A percentile compares a stretch with the other conserved stretches of the same genome.
Conservation (phyloP, 179 eudicot species). For the Beta macrorhiza region DNA sequence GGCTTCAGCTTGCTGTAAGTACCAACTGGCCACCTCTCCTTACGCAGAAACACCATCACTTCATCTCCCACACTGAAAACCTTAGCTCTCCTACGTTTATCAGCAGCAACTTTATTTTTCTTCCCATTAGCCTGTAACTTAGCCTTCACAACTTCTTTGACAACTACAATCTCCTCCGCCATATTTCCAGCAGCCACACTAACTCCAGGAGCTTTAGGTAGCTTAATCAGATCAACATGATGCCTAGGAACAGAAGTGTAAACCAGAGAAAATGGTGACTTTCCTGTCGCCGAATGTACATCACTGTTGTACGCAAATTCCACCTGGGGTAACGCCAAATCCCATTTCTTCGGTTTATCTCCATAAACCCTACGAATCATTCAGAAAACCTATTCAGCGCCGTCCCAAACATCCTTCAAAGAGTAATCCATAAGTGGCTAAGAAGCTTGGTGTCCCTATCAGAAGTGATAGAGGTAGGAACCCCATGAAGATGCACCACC, state of each 20-base stretch:
- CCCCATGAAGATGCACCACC: not conserved
- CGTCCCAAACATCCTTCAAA: too few relatives aligned
- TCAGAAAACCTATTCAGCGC: not conserved
- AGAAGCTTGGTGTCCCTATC: slow-evolving; percentile 6
- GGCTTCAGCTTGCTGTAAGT: not conserved
- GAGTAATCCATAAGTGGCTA: not conserved
- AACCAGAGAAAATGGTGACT: slow-evolving; percentile 1
- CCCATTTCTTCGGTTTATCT: slow-evolving; percentile 3
- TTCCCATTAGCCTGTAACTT: not conserved
- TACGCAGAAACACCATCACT: slow-evolving; percentile 1
- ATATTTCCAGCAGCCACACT: not conserved
- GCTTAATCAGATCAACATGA: not conserved
- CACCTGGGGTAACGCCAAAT: not conserved
- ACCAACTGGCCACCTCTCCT: not conserved
- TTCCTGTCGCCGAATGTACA: not conserved
- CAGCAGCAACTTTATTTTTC: not conserved
- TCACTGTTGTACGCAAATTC: not conserved
- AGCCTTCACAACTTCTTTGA: not conserved
- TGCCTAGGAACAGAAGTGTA: not conserved
- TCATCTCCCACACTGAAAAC: not conserved
- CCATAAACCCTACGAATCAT: not conserved
- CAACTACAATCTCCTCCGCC: not conserved
- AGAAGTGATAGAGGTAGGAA: not conserved
- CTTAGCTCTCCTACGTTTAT: not conserved
- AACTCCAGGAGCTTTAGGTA: not conserved